Conservation (phyloP, 306 rosid species). For the Trifolium subterraneum region DNA sequence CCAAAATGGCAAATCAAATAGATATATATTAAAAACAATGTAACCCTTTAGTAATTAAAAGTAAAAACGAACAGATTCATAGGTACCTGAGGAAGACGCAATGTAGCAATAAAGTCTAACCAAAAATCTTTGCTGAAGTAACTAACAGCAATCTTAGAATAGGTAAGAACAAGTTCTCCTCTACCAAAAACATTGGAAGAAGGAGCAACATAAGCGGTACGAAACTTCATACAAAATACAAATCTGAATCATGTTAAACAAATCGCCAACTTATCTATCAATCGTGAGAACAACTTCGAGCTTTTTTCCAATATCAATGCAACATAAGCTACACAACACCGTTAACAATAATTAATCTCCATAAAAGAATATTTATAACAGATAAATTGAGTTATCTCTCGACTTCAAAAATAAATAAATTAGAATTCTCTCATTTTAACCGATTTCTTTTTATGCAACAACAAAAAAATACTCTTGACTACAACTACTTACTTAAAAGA, state of each 20-base stretch:
- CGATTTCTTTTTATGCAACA: too few species aligned
- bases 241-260: constrained; percentile 56
- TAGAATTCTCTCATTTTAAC: too few species aligned
- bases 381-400: too few species aligned
- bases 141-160: constrained; percentile 57
- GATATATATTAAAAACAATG: too few species aligned
- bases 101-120: constrained; percentile 56
- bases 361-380: too few species aligned
- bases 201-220: constrained; percentile 66
- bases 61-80: neutral
- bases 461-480: too few species aligned
- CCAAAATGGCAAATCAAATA: neutral
- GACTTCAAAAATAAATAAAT: too few species aligned
- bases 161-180: constrained; percentile 60
- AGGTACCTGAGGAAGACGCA: constrained; percentile 65
- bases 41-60: too few species aligned
- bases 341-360: too few species aligned
- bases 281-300: constrained; percentile 50
- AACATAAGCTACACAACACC: too few species aligned
- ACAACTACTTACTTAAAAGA: too few species aligned
- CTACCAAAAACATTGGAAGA: constrained; percentile 65
- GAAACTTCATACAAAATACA: constrained; percentile 49
- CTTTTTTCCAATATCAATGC: constrained; percentile 52
- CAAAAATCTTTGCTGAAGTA: constrained; percentile 56
- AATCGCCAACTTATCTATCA: constrained; percentile 52